Percentiles rank a stretch among this genome's conserved stretches.
Evolutionary conservation across 2,329 filamentous ascomycete species (phyloP).

Genomic region (Beauveria sp.): DNA sequence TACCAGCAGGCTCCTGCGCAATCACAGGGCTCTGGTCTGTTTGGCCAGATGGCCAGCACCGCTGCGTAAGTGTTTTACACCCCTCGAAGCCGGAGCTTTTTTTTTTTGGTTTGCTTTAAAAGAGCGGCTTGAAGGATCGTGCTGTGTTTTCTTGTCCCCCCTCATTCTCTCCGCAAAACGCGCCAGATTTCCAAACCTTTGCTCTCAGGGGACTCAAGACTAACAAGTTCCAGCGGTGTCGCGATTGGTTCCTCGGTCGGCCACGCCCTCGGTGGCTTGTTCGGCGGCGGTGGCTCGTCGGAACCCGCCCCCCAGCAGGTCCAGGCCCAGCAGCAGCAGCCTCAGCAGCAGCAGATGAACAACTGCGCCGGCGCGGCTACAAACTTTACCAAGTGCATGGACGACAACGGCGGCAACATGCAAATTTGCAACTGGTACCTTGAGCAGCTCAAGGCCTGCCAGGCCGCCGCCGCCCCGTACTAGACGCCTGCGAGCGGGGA

Average conservation of each 20-base stretch:
- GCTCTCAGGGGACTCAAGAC: too few species aligned
- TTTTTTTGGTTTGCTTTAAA: neutral
- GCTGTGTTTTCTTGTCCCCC: too few species aligned
- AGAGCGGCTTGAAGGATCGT: neutral
- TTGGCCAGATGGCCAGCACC: slow-evolving; percentile 95
- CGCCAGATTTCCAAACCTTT: too few species aligned
- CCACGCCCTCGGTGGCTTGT: slow-evolving; percentile 86
- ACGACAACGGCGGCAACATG: slow-evolving; percentile 90
- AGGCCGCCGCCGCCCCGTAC: slow-evolving; percentile 67
- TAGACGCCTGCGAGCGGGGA: slow-evolving; percentile 30
- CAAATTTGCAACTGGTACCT: slow-evolving; percentile 97
- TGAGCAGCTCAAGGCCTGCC: slow-evolving; percentile 91
- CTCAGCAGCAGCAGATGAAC: slow-evolving; percentile 44
- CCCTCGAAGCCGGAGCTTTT: neutral
- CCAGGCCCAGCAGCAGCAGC: slow-evolving; percentile 42
- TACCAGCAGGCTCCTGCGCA: slow-evolving; percentile 44
- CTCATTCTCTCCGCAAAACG: too few species aligned
- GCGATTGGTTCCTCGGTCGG: slow-evolving; percentile 93
- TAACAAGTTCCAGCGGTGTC: slow-evolving; percentile 62
- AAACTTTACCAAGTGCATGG: slow-evolving; percentile 92
- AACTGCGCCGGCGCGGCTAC: slow-evolving; percentile 75
- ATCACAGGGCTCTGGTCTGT: slow-evolving; percentile 71
- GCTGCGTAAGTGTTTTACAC: slow-evolving; percentile 72
- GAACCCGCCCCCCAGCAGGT: slow-evolving; percentile 43
- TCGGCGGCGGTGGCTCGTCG: slow-evolving; percentile 67